These are phyloP conservation scores for Chrysosporium queenslandicum DNA, from an alignment of 2,329 filamentous ascomycete genomes.

Conservation along the genomic window DNA sequence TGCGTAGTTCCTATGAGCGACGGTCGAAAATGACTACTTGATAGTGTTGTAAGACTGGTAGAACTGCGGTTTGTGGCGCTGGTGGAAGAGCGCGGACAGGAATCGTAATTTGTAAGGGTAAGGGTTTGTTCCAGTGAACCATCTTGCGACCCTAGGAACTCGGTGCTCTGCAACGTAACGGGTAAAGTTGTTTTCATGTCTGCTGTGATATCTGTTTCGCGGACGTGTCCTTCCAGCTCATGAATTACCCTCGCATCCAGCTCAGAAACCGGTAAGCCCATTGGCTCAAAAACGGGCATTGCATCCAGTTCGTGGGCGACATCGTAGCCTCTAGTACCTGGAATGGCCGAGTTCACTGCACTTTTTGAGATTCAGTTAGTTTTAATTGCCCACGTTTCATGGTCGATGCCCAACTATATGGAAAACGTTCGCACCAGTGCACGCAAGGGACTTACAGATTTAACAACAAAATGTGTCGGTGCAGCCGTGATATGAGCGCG, in stretches of 20 bases:
- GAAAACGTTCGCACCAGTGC: neutral
- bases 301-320: neutral
- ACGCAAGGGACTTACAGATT: neutral
- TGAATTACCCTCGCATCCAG: neutral
- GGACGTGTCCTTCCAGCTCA: neutral
- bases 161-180: neutral
- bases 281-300: neutral
- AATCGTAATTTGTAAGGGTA: neutral
- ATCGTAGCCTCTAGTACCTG: neutral
- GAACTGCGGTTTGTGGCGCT: neutral
- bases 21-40: neutral
- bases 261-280: neutral
- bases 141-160: neutral
- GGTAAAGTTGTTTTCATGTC: neutral
- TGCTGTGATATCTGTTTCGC: neutral
- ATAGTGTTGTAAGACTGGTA: conserved; percentile 1
- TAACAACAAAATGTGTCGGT: conserved; percentile 1
- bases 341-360: neutral
- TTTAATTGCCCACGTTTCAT: neutral
- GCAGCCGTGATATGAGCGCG: neutral
- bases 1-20: neutral
- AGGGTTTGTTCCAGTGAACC: neutral
- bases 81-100: neutral
- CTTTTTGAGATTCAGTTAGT: neutral
- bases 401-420: neutral